phyloP scores from a whole-genome alignment of 179 eudicot genomes.

The Nepenthes alata region DNA sequence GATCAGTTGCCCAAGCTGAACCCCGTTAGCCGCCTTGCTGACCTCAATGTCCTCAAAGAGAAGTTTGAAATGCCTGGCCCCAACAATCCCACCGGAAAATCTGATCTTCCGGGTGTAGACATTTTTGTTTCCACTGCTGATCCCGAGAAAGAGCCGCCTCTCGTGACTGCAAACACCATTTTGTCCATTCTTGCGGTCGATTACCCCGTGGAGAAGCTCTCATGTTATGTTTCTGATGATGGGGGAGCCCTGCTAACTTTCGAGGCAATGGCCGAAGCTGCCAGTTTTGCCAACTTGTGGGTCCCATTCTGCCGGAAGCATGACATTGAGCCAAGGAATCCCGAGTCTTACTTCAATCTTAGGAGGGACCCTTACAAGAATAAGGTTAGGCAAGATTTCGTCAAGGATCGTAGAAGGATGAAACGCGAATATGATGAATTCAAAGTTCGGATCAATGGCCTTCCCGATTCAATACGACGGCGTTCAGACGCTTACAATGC shows the following conservation, averaged over 20 bases:
- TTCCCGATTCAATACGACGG: conserved; percentile 32
- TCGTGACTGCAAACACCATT: conserved; percentile 31
- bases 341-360: conserved; percentile 28
- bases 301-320: conserved; percentile 38
- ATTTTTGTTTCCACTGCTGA: conserved; percentile 46
- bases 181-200: conserved; percentile 29
- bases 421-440: conserved; percentile 40
- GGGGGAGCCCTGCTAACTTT: conserved; percentile 35
- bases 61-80: conserved; percentile 38
- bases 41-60: conserved; percentile 36
- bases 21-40: conserved; percentile 39
- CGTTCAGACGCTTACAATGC: conserved; percentile 37
- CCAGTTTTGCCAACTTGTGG: conserved; percentile 38
- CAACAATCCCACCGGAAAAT: conserved; percentile 37
- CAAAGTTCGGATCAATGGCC: conserved; percentile 33
- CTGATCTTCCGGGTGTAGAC: conserved; percentile 38
- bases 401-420: conserved; percentile 33
- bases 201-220: conserved; percentile 35
- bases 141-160: conserved; percentile 47
- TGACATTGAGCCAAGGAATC: conserved; percentile 32
- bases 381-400: conserved; percentile 33
- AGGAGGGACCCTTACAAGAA: conserved; percentile 35
- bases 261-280: conserved; percentile 43
- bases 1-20: conserved; percentile 51
- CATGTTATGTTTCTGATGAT: conserved; percentile 37